Conservation (phyloP, 208 protist species). For the Crithidia brevicula region DNA sequence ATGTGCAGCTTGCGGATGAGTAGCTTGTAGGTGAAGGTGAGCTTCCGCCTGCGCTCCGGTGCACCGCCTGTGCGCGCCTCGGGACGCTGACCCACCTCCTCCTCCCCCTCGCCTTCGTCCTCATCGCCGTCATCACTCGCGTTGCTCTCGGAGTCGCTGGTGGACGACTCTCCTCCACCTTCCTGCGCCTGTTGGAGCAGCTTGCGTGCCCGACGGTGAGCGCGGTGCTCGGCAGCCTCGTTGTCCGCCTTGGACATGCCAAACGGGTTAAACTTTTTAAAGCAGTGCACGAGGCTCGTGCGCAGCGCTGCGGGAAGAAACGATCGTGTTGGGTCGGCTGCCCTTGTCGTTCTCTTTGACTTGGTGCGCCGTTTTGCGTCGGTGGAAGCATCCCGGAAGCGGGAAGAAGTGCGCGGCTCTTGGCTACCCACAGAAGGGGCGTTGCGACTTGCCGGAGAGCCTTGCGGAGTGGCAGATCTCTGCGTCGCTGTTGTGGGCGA, state of each 20-base stretch:
- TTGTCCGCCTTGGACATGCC: slow-evolving; percentile 96
- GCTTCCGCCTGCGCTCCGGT: neutral
- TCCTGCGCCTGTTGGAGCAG: neutral
- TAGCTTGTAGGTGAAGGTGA: slow-evolving; percentile 75
- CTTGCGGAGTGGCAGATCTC: neutral
- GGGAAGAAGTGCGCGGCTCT: neutral
- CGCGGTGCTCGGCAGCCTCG: slow-evolving; percentile 62
- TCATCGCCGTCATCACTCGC: slow-evolving; percentile 1
- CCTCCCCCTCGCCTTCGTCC: neutral
- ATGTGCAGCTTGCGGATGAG: slow-evolving; percentile 89
- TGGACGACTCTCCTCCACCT: too few species aligned
- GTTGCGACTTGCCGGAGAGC: neutral
- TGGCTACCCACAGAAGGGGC: neutral
- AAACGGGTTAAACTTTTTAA: slow-evolving; percentile 92
- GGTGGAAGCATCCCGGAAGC: neutral
- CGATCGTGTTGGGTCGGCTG: slow-evolving; percentile 4
- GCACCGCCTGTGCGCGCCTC: neutral
- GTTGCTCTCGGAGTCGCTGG: neutral
- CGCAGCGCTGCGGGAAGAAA: slow-evolving; percentile 87
- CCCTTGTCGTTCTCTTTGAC: neutral
- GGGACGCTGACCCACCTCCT: too few species aligned
- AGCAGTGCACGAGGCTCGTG: slow-evolving; percentile 81
- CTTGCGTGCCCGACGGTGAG: slow-evolving; percentile 6
- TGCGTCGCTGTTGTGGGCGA: neutral
- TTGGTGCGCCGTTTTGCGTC: neutral